These are phyloP conservation scores for Penicillium desertorum DNA, from an alignment of 495 filamentous ascomycete species.

Conservation along the genomic window DNA sequence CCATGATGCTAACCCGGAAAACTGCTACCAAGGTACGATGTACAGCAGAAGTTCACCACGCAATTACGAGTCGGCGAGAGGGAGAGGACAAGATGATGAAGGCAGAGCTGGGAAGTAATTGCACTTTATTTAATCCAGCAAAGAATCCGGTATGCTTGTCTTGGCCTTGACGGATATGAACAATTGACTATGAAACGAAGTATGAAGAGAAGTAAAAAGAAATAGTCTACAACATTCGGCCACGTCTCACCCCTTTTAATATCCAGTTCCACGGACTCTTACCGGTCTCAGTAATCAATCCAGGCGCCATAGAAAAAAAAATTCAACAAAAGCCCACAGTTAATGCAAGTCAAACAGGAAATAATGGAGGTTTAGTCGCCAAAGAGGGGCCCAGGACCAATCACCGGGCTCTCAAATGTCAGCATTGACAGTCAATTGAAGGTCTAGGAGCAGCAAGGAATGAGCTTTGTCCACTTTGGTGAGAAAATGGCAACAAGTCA, in stretches of 20 bases:
- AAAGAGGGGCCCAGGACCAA: slow-evolving; percentile 15
- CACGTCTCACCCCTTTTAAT: slow-evolving; percentile 17
- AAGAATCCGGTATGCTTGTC: neutral
- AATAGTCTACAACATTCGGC: slow-evolving; percentile 1
- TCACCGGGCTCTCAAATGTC: slow-evolving; percentile 20
- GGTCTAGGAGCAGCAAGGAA: neutral
- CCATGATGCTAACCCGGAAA: slow-evolving; percentile 28
- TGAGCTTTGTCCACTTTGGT: neutral
- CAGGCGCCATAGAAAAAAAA: slow-evolving; percentile 6
- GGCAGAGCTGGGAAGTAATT: neutral
- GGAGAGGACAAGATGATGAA: neutral
- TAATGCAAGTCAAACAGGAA: slow-evolving; percentile 15
- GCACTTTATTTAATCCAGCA: neutral
- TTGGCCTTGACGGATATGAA: slow-evolving; percentile 4
- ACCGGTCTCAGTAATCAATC: slow-evolving; percentile 13
- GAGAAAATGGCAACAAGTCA: slow-evolving; percentile 1
- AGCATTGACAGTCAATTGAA: slow-evolving; percentile 12
- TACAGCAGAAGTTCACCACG: neutral
- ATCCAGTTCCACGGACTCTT: slow-evolving; percentile 7
- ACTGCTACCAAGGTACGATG: neutral
- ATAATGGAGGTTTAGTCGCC: slow-evolving; percentile 13
- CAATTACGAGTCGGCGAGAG: neutral
- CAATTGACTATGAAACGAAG: slow-evolving; percentile 7
- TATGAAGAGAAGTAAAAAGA: neutral
- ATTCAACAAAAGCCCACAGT: slow-evolving; percentile 8